Base-by-base conservation (phyloP, 2,329 filamentous ascomycete species). In the Beauveria pseudobassiana region DNA sequence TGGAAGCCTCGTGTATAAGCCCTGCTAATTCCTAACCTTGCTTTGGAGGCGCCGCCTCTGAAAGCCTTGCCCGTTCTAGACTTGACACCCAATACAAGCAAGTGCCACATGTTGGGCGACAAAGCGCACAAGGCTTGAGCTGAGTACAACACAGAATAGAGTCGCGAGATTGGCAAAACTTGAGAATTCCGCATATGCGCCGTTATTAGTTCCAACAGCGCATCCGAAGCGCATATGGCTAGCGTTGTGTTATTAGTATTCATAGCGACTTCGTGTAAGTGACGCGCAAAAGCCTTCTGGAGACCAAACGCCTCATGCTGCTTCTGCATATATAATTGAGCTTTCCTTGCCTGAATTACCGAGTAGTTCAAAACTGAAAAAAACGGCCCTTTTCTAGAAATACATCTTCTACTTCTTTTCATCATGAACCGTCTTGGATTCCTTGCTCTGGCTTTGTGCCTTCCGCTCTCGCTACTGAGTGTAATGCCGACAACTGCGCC, bases 401-500 rank as follows among this genome's bases (percentile, higher is more conserved):
- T 0, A 20, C 26, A 24, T 26, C 2, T 16, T 22, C n/a, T 14
- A 24, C 12, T 22, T 16, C 10, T 22, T 14, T 34, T 14, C 49
- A 59, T 6, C 40, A 59, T 59, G 56, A 30, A 43, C 6, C 10
- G 14, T 26, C 50, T 59, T 16, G 48, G 10, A 16, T 38, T 59
- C 38, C 38, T 40, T 24, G 46, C 38, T 24, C 26, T 59, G n/a
- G 57, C 57, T 26, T 1, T 59, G 7, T 59, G 34, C 56, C 49
- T 34, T 8, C 49, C 14, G 57, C 40, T 26, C 24, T 59, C 24
- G 57, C 57, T 40, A 30, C 22, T 7, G 57, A 34, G 18, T 59
- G 57, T 40, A 40, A 59, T 26, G 24, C 57, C 10, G 57, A 59
- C 49, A 59, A 59, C 49, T 59, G 57, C 57, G 57, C 57, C 26